Evolutionary conservation across 2,329 filamentous ascomycete species (phyloP), one percentile per base, ranked within the genome.

Genomic region (Exophiala alcalophila): DNA sequence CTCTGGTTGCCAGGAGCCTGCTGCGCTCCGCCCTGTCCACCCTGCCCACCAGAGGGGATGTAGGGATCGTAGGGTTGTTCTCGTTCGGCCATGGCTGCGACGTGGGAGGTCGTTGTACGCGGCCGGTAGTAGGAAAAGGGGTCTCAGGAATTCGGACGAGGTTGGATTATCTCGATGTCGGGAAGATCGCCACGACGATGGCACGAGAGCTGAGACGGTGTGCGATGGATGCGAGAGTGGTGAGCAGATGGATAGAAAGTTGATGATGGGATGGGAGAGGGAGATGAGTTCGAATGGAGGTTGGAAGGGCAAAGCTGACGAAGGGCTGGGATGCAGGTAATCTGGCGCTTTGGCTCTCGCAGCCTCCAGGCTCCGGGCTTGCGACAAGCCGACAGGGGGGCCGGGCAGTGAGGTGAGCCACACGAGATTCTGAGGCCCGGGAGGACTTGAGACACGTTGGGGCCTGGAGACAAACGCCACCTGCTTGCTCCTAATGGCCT

Each of bases 31-130:
- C 80, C 52, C n/a, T n/a, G n/a, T n/a, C n/a, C n/a, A 19, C 40
- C 44, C 29, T 49, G 50, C 21, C 48, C 48, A 67, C 80, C 81
- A 64, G 78, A 80, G 62, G 87, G 87, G 67, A 91, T 90, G 71
- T 92, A 94, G 53, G 87, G 87, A 70, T 94, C 87, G 69, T 94
- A 94, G 57, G 86, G 86, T 59, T 74, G 70, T 61, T 80, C 72
- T 57, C 69, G 70, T 61, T 71, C 72, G 64, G 73, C 72, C 76
- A 80, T 79, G 59, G 59, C 67, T 58, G 45, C n/a, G n/a, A n/a
- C n/a, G n/a, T n/a, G n/a, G n/a, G n/a, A 49, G 32, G 28, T 40
- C 48, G 55, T 5, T 27, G 36, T 21, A 26, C 12, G 21, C 21
- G 29, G 28, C 32, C 15, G 15, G 19, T 33, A 21, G 36, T 11